These are phyloP conservation scores for Leptosphaerulina australis DNA, from an alignment of 2,329 filamentous ascomycete species.

Conservation along the genomic window DNA sequence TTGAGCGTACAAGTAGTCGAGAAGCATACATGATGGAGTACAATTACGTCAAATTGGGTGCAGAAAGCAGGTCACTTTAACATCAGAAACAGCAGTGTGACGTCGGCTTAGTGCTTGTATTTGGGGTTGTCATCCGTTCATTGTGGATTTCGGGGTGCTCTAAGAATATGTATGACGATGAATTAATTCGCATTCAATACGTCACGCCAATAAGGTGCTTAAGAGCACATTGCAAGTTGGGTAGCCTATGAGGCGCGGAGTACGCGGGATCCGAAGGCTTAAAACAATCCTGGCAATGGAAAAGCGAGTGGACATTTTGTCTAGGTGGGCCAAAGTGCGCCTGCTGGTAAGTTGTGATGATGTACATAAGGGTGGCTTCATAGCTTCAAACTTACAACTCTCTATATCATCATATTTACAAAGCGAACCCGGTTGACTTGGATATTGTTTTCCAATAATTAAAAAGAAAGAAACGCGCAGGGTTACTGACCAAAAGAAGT, in stretches of 20 bases:
- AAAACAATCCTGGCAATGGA: background rate
- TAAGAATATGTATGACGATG: constrained; percentile 35
- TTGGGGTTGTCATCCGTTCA: constrained; percentile 17
- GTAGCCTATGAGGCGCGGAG: constrained; percentile 4
- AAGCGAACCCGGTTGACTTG: too few relatives aligned
- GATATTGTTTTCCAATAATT: too few relatives aligned
- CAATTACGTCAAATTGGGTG: constrained; percentile 12
- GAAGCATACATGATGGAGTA: constrained; percentile 22
- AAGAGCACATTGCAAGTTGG: constrained; percentile 2
- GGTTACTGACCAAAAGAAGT: too few relatives aligned
- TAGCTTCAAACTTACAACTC: too few relatives aligned
- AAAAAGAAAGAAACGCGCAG: too few relatives aligned
- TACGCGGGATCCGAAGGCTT: constrained; percentile 8
- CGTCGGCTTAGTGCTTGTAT: constrained; percentile 22
- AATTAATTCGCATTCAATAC: constrained; percentile 21
- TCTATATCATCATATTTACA: too few relatives aligned
- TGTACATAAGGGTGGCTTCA: too few relatives aligned
- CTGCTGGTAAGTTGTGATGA: too few relatives aligned
- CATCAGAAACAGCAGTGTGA: constrained; percentile 22
- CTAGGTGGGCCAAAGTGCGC: background rate
- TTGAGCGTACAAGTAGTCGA: constrained; percentile 26
- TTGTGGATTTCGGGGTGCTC: constrained; percentile 19
- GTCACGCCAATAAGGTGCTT: constrained; percentile 23
- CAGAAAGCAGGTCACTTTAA: constrained; percentile 3
- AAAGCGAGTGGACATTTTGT: background rate